A percentile compares a stretch with the other conserved stretches of the same genome.
These are phyloP conservation scores for Starmerella scarabaei DNA, from an alignment of 805 yeast species.

Conservation along the genomic window DNA sequence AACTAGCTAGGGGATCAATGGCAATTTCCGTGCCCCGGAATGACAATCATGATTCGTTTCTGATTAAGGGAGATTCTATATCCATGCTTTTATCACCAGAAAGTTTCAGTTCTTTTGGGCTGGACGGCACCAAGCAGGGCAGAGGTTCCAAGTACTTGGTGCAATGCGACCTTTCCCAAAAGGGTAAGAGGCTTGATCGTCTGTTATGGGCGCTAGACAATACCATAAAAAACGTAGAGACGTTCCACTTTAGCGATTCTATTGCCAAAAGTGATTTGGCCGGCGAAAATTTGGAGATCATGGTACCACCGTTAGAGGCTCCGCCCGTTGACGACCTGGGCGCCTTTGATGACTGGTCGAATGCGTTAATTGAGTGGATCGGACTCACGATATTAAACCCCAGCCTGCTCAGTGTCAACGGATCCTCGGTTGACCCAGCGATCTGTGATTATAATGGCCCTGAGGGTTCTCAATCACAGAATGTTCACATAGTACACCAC, in stretches of 20 bases:
- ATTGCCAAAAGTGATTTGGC: background rate
- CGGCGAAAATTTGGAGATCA: background rate
- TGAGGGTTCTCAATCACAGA: background rate
- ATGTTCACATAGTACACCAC: too few relatives aligned
- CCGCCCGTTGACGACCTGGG: constrained; percentile 1
- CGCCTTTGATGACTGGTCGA: constrained; percentile 18
- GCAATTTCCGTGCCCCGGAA: constrained; percentile 9
- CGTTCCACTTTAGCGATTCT: constrained; percentile 1
- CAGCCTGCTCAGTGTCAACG: constrained; percentile 1
- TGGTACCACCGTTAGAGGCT: constrained; percentile 3
- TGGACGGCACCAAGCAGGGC: constrained; percentile 5
- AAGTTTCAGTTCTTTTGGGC: constrained; percentile 12
- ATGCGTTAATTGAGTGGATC: constrained; percentile 16
- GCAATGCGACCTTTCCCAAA: constrained; percentile 1
- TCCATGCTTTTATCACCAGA: constrained; percentile 9
- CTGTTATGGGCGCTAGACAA: constrained; percentile 15
- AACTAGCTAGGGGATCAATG: background rate
- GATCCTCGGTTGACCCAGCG: constrained; percentile 6
- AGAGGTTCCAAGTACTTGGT: constrained; percentile 4
- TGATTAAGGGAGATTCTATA: constrained; percentile 2
- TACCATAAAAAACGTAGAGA: constrained; percentile 3
- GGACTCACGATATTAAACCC: constrained; percentile 12
- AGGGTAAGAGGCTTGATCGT: constrained; percentile 9
- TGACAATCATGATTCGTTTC: constrained; percentile 3
- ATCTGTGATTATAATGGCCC: constrained; percentile 6